Percentiles rank a stretch among this genome's conserved stretches.
Evolutionary conservation across 2,329 filamentous ascomycete genomes (phyloP).

Genomic region (Escovopsis sp.): DNA sequence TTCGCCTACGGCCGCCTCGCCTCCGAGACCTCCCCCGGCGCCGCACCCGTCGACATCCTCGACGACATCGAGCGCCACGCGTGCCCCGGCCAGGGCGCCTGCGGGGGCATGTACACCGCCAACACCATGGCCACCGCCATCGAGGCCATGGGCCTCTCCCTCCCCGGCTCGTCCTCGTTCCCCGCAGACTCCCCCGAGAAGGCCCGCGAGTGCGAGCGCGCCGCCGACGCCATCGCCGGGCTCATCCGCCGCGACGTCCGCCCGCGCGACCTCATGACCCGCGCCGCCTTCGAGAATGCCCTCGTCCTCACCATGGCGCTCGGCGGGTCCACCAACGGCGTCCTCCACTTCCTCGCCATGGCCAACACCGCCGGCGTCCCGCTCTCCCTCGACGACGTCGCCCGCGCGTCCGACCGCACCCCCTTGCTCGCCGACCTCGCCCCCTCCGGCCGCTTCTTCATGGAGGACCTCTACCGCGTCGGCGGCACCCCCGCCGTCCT

Average conservation of each 20-base stretch:
- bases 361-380: conserved; percentile 68
- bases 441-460: conserved; percentile 70
- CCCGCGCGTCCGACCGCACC: conserved; percentile 66
- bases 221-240: conserved; percentile 59
- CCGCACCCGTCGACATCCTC: conserved; percentile 63
- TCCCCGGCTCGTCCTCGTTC: conserved; percentile 73
- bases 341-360: conserved; percentile 83
- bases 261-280: conserved; percentile 67
- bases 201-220: conserved; percentile 72
- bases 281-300: conserved; percentile 72
- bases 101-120: conserved; percentile 79
- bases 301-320: conserved; percentile 82
- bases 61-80: conserved; percentile 69
- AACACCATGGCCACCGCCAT: conserved; percentile 87
- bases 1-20: conserved; percentile 66
- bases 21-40: conserved; percentile 48
- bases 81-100: conserved; percentile 50
- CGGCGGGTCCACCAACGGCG: conserved; percentile 80
- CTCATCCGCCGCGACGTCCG: conserved; percentile 76
- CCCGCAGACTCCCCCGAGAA: conserved; percentile 72
- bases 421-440: conserved; percentile 78
- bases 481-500: conserved; percentile 77
- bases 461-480: conserved; percentile 76
- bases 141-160: conserved; percentile 73
- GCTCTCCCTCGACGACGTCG: conserved; percentile 69